Base-by-base conservation (phyloP, 805 yeast genomes). In the Metschnikowia aberdeeniae region DNA sequence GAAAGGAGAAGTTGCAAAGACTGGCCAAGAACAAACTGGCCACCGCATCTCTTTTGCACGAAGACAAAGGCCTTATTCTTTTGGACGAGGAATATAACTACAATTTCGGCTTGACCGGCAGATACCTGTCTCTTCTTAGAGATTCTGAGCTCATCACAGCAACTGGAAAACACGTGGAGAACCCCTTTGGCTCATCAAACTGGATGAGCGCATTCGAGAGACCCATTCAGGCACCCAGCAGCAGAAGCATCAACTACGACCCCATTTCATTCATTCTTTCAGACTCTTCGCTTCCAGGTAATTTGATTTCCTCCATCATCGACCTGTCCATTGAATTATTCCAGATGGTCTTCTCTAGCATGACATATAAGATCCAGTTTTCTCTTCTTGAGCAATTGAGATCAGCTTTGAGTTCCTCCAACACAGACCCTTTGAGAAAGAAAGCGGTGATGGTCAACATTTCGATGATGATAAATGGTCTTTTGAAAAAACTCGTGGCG, bases 301-400 rank as follows among this genome's bases (percentile, higher is more conserved):
- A 51, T 20, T 54, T 72, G 20, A 45, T 61, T 3, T 67, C 73
- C 0, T 61, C 72, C 3, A 59, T 86, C 3, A 76, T 89, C n/a
- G 96, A 92, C 63, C 60, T 77, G 2, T 83, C 97, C 0, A 81
- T 92, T 57, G 89, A 84, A 48, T 71, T 90, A 1, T 87, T 89
- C 58, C 80, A 86, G 5, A 58, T 76, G 7, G 72, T 85, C 1
- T 84, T 92, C 52, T 87, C 95, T 0, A 70, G 73, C 46, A 75
- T 92, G 53, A 80, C 90, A 6, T 65, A 79, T 4, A 86, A 88
- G 50, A 85, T 93, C 43, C 97, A 92, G 57, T 82, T 84, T 46
- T 89, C 97, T 1, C 72, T 93, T n/a, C 63, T 93, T 17, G 97
- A 92, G 56, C 86, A 82, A 43, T 64, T 93, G 50, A 76, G 89